Conservation (phyloP, 164 flowering plant species). For the Aristolochia fimbriata region DNA sequence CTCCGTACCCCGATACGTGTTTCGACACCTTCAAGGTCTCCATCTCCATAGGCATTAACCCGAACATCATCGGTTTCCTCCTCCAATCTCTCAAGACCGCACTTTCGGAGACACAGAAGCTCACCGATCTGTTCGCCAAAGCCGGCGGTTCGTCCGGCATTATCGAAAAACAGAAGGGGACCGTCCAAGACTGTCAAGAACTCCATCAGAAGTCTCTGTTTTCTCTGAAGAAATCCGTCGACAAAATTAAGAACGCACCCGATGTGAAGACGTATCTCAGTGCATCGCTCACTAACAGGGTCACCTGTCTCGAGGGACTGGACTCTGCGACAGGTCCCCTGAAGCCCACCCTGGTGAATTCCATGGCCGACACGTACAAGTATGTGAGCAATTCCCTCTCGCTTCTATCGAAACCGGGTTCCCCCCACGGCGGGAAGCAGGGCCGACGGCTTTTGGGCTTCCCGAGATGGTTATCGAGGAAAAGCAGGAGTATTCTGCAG, state of each 20-base stretch:
- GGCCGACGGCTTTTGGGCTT: constrained; percentile 29
- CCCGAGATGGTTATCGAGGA: constrained; percentile 43
- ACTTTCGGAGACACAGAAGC: constrained; percentile 38
- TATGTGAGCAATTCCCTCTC: constrained; percentile 68
- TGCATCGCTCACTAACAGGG: constrained; percentile 83
- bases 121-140: constrained; percentile 27
- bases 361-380: constrained; percentile 33
- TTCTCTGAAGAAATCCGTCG: constrained; percentile 34
- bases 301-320: constrained; percentile 80
- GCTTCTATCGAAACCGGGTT: constrained; percentile 21
- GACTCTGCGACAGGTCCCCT: constrained; percentile 54
- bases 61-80: constrained; percentile 36
- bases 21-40: constrained; percentile 59
- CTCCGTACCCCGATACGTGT: constrained; percentile 72
- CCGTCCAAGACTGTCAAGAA: constrained; percentile 71
- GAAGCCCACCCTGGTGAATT: constrained; percentile 31
- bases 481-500: constrained; percentile 34
- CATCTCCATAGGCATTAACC: constrained; percentile 48
- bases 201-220: constrained; percentile 67
- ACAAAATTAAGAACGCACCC: constrained; percentile 28
- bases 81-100: constrained; percentile 62
- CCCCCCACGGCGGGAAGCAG: constrained; percentile 4
- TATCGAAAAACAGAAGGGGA: constrained; percentile 55
- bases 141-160: constrained; percentile 15
- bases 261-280: constrained; percentile 64